phyloP scores from a whole-genome alignment of 2,329 filamentous ascomycete species.

The Chaetomiaceae sp. region DNA sequence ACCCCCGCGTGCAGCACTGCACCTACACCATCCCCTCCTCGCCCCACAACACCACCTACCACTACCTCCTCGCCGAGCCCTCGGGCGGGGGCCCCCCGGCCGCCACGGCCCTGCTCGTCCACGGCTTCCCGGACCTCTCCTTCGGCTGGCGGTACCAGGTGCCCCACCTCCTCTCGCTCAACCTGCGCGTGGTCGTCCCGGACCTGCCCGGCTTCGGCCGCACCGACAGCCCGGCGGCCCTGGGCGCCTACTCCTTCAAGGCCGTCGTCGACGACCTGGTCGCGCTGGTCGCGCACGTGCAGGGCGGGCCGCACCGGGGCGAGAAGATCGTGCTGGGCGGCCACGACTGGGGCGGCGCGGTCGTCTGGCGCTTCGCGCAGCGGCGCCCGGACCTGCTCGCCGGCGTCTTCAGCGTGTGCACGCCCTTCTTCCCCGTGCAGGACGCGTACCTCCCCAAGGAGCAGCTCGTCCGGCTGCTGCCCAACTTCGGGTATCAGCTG shows the following conservation, averaged over 20 bases:
- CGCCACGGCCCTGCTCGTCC: constrained; percentile 44
- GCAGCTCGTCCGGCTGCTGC: constrained; percentile 47
- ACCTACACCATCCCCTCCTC: constrained; percentile 51
- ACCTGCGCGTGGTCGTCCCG: constrained; percentile 74
- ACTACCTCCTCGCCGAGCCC: constrained; percentile 55
- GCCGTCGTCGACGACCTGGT: constrained; percentile 70
- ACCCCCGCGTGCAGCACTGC: constrained; percentile 62
- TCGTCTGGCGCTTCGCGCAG: constrained; percentile 70
- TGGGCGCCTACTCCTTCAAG: constrained; percentile 66
- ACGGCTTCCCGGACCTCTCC: constrained; percentile 79
- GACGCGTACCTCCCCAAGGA: constrained; percentile 53
- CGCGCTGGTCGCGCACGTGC: constrained; percentile 62
- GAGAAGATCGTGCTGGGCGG: constrained; percentile 72
- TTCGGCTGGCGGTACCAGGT: constrained; percentile 91
- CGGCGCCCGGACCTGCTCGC: constrained; percentile 69
- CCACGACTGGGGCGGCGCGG: constrained; percentile 85
- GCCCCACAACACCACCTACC: constrained; percentile 59
- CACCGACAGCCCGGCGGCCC: constrained; percentile 62
- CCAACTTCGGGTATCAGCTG: constrained; percentile 79
- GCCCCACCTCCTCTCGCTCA: constrained; percentile 65
- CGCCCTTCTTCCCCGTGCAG: constrained; percentile 61
- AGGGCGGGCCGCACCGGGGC: constrained; percentile 33
- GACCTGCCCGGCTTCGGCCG: constrained; percentile 85
- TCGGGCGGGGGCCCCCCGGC: constrained; percentile 32
- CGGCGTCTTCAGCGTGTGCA: constrained; percentile 76